phyloP scores from a whole-genome alignment of 257 asterid genomes.

The Datura wrightii region DNA sequence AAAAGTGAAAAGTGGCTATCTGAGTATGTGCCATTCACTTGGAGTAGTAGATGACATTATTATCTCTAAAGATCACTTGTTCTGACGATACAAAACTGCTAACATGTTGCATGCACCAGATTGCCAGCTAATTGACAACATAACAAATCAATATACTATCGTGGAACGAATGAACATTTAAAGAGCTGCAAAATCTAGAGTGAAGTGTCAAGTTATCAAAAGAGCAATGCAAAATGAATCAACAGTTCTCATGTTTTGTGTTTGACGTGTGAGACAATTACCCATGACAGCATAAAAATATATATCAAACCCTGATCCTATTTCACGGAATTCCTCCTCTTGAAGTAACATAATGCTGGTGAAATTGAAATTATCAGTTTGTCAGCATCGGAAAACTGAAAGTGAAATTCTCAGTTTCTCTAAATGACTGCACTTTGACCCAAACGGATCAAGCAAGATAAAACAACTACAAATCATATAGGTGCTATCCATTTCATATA shows the following conservation, averaged over 20 bases:
- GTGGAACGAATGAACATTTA: background rate
- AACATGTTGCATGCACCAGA: constrained; percentile 5
- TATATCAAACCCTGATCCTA: background rate
- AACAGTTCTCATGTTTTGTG: background rate
- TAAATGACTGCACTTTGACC: background rate
- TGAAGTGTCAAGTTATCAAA: background rate
- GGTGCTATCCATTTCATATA: background rate
- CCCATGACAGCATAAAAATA: constrained; percentile 14
- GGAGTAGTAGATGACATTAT: background rate
- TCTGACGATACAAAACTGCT: background rate
- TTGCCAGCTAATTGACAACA: background rate
- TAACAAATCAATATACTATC: background rate
- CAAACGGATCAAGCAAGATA: background rate
- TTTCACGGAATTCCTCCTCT: background rate
- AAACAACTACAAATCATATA: background rate
- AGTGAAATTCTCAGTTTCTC: background rate
- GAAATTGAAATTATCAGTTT: background rate
- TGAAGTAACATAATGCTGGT: background rate
- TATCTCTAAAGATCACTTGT: constrained; percentile 18
- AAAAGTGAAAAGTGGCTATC: background rate
- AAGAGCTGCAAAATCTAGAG: constrained; percentile 12
- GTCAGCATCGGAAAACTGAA: background rate
- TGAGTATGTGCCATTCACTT: background rate
- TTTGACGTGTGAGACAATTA: background rate
- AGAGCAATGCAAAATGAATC: background rate